Conservation (phyloP, 139 green algal species). For the Eudorina sp. region DNA sequence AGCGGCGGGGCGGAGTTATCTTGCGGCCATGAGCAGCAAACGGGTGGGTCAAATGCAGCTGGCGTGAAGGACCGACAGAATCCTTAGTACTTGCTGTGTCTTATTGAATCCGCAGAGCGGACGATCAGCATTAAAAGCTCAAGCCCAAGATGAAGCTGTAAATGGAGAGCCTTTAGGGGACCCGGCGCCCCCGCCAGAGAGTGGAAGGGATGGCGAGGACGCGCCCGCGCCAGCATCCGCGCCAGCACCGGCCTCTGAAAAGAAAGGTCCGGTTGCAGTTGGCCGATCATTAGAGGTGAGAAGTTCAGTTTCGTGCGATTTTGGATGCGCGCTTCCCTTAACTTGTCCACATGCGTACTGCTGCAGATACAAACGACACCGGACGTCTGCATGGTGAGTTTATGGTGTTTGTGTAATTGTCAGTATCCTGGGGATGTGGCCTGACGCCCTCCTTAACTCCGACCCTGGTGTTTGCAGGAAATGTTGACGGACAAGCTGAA, state of each 20-base stretch:
- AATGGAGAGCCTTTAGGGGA: slow-evolving; percentile 6
- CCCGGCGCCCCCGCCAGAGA: neutral
- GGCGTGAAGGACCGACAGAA: slow-evolving; percentile 27
- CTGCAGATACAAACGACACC: slow-evolving; percentile 58
- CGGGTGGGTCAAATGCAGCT: slow-evolving; percentile 35
- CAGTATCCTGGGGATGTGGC: neutral
- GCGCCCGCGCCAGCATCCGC: neutral
- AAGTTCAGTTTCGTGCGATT: neutral
- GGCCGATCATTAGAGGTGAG: slow-evolving; percentile 58
- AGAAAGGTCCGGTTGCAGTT: slow-evolving; percentile 46
- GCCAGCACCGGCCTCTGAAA: neutral
- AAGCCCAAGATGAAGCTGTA: neutral
- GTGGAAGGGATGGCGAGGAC: slow-evolving; percentile 26
- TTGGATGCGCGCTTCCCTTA: neutral
- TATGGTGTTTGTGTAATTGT: neutral
- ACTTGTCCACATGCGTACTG: neutral
- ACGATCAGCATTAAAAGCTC: slow-evolving; percentile 8
- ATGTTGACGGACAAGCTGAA: slow-evolving; percentile 83
- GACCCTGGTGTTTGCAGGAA: slow-evolving; percentile 63
- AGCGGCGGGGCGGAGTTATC: neutral
- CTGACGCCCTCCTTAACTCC: neutral
- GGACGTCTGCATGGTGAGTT: slow-evolving; percentile 68
- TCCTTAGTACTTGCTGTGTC: neutral
- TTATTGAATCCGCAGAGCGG: neutral
- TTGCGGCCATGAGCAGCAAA: slow-evolving; percentile 40